These are phyloP conservation scores for Helianthus tuberosus DNA, from an alignment of 129 eudicot genomes.

Conservation along the genomic window DNA sequence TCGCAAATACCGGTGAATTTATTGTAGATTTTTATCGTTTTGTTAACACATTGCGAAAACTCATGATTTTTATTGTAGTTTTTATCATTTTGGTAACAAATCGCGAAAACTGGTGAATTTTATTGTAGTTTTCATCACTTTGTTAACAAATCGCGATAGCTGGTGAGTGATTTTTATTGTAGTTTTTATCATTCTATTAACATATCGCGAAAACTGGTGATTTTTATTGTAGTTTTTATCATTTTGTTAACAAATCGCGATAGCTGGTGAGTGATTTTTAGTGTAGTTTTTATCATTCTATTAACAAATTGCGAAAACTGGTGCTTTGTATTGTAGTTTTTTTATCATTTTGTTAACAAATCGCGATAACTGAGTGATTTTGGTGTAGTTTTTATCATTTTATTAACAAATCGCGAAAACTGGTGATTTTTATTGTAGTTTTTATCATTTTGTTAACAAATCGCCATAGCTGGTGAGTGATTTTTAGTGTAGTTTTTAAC, in stretches of 20 bases:
- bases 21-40: not conserved
- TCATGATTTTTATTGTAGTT: not conserved
- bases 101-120: not conserved
- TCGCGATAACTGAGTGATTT: no score
- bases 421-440: not conserved
- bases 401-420: not conserved
- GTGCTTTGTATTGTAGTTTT: not conserved
- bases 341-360: not conserved
- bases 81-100: not conserved
- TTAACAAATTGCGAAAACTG: not conserved
- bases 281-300: not conserved
- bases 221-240: not conserved
- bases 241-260: not conserved
- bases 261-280: slow-evolving; percentile 2
- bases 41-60: not conserved
- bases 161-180: no score
- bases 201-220: not conserved
- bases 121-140: not conserved
- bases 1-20: no score
- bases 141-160: no score
- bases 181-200: no score
- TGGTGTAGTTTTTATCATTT: no score
- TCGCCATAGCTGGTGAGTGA: not conserved
- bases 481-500: not conserved
- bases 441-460: not conserved